These are phyloP conservation scores for Trichophyton equinum DNA, from an alignment of 2,329 filamentous ascomycete genomes.

Conservation along the genomic window DNA sequence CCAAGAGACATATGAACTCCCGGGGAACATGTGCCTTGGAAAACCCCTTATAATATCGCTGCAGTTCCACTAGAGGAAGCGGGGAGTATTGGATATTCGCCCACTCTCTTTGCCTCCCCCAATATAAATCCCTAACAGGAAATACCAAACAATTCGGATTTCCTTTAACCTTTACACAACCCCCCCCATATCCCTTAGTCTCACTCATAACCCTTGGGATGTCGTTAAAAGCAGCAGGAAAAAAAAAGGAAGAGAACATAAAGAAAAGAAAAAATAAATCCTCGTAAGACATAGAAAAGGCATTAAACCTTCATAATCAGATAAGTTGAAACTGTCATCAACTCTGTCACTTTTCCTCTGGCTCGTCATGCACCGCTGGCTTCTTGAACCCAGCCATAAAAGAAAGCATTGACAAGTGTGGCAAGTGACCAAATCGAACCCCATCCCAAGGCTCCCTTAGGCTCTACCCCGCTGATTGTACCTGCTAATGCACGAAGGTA, in stretches of 20 bases:
- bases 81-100: background rate
- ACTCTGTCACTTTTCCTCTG: background rate
- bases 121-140: background rate
- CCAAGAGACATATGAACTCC: background rate
- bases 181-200: background rate
- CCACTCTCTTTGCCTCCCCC: background rate
- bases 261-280: background rate
- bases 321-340: background rate
- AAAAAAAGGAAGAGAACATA: background rate
- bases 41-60: background rate
- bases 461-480: constrained; percentile 57
- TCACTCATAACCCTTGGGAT: background rate
- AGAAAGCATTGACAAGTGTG: constrained; percentile 19
- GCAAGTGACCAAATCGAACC: constrained; percentile 60
- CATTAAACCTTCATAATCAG: background rate
- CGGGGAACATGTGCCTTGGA: background rate
- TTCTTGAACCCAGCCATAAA: constrained; percentile 30
- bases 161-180: background rate
- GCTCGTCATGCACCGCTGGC: constrained; percentile 20
- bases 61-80: background rate
- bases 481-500: constrained; percentile 50
- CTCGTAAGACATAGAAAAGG: background rate
- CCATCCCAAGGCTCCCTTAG: constrained; percentile 58
- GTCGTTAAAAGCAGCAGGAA: background rate
- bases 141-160: background rate